Conservation (phyloP, 306 rosid genomes). For the Phaseolus lunatus region DNA sequence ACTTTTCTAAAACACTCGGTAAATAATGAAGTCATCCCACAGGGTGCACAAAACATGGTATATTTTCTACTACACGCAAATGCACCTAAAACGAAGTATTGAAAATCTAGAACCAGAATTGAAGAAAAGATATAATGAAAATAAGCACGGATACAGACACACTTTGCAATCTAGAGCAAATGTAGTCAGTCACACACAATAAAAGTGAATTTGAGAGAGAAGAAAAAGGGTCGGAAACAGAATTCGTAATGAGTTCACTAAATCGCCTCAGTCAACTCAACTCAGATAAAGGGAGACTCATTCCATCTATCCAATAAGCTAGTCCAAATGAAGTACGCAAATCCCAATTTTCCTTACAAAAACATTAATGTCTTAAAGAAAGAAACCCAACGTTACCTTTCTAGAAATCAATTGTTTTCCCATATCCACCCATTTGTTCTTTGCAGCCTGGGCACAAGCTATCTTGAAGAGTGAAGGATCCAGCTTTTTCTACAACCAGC, state of each 20-base stretch:
- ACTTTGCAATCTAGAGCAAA: neutral
- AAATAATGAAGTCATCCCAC: slow-evolving; percentile 9
- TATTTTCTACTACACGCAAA: neutral
- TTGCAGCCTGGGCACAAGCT: slow-evolving; percentile 83
- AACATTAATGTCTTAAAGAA: neutral
- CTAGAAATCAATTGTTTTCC: slow-evolving; percentile 75
- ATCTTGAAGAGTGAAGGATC: slow-evolving; percentile 70
- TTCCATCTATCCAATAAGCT: neutral
- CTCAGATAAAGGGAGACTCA: neutral
- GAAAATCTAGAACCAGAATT: neutral
- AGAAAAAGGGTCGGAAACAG: neutral
- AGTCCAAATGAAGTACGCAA: neutral
- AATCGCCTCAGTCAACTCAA: neutral
- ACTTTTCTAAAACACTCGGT: neutral
- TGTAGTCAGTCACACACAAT: neutral
- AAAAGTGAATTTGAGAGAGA: neutral
- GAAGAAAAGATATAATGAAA: neutral
- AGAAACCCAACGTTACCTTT: slow-evolving; percentile 58
- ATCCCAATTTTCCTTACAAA: neutral
- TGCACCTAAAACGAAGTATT: neutral
- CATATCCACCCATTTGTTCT: slow-evolving; percentile 87
- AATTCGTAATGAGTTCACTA: neutral
- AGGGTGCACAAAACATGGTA: neutral
- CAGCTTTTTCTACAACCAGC: slow-evolving; percentile 69
- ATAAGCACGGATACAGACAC: neutral